Base-by-base conservation (phyloP, 2,329 filamentous ascomycete genomes). In the Hortaea sp. region DNA sequence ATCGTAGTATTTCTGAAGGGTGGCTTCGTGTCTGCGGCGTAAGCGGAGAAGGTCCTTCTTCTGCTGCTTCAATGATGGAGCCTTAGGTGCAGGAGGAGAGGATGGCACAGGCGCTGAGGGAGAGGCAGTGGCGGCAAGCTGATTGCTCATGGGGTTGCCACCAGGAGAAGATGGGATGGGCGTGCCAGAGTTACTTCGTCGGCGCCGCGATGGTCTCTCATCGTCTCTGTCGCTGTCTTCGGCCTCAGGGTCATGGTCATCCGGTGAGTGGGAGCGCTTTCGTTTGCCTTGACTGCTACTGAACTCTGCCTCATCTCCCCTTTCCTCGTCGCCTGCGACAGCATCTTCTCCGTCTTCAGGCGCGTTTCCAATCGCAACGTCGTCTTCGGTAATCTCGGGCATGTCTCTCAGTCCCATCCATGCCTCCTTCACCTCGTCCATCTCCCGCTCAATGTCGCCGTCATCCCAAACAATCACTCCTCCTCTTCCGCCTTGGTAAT, bases 401-500 rank as follows among this genome's bases (percentile, higher is more conserved):
- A 98, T 97, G 51, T 88, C 84, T 40, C 87, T 73, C 43, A 97
- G 70, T n/a, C 84, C 83, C 53, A 85, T 78, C 61, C 94, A 97
- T 35, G 92, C 89, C 49, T 87, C 81, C 55, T 80, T 77, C 66
- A 97, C 88, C 1, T 70, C 70, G 9, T 66, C 67, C 31, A 98
- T 70, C 31, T 89, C 85, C 55, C 90, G 85, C 55, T 90, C 85
- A 43, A 98, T 89, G 63, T 98, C 92, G 1, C 90, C 92, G 61
- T 97, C 92, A 60, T 97, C 92, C 63, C 92, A 94, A 2, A 95
- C 88, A 50, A 98, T 79, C 38, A 98, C 85, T 0, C 92, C 92
- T 12, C 90, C 90, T 59, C 77, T 84, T 29, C 87, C 85, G 5
- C 85, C 80, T 53, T 78, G 82, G 63, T 94, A 95, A 0, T 75